Conservation (phyloP, 306 rosid genomes). For the Prunus persica region Prunus_persica_NCBIv2 NC_034015.1:18745501-18746000, state of each 20-base stretch:
- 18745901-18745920: not conserved
- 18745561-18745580: not conserved
- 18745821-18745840: not conserved
- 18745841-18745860: not conserved
- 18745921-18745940: not conserved
- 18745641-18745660: too few relatives aligned
- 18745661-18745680: too few relatives aligned
- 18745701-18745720: not conserved
- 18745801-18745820: not conserved
- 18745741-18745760: not conserved
- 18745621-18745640: too few relatives aligned
- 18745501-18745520: slow-evolving; percentile 83
- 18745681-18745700: too few relatives aligned
- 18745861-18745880: not conserved
- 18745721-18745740: not conserved
- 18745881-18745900: not conserved
- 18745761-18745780: not conserved
- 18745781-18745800: not conserved
- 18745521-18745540: slow-evolving; percentile 4
- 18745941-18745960: not conserved
- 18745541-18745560: not conserved
- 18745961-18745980: not conserved
- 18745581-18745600: not conserved
- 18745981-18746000: not conserved
- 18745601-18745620: too few relatives aligned